These are phyloP conservation scores for Gastrolobium bilobum DNA, from an alignment of 306 rosid species.

Conservation along the genomic window DNA sequence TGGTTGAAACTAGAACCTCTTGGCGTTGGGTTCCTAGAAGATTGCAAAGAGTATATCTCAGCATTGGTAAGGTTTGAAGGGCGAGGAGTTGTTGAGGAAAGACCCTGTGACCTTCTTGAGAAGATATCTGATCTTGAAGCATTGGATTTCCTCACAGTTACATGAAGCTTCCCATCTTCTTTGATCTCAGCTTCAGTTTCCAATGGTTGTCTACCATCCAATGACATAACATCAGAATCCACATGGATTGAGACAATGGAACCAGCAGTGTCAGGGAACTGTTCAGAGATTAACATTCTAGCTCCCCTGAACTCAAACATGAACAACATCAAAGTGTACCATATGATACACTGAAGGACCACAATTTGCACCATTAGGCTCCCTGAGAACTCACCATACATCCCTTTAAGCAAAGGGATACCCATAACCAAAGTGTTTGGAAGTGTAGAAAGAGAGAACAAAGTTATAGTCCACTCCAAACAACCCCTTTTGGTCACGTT, in stretches of 20 bases:
- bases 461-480: constrained; percentile 87
- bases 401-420: constrained; percentile 84
- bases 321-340: constrained; percentile 93
- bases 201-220: constrained; percentile 79
- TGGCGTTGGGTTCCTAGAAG: constrained; percentile 87
- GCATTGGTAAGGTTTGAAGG: constrained; percentile 91
- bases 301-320: constrained; percentile 90
- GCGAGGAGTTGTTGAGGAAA: constrained; percentile 75
- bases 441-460: constrained; percentile 83
- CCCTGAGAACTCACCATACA: constrained; percentile 91
- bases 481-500: constrained; percentile 72
- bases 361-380: constrained; percentile 93
- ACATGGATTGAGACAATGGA: constrained; percentile 95
- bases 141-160: constrained; percentile 82
- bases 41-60: constrained; percentile 87
- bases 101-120: constrained; percentile 80
- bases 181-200: constrained; percentile 90
- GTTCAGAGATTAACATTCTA: constrained; percentile 79
- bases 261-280: constrained; percentile 92
- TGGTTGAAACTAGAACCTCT: constrained; percentile 93
- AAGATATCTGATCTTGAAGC: constrained; percentile 90
- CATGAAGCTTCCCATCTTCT: constrained; percentile 90
- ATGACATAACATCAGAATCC: constrained; percentile 88
- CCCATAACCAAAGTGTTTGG: constrained; percentile 97
- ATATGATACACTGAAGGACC: constrained; percentile 89